phyloP scores from a whole-genome alignment of 2,329 filamentous ascomycete species.

The Fusarium metavorans region DNA sequence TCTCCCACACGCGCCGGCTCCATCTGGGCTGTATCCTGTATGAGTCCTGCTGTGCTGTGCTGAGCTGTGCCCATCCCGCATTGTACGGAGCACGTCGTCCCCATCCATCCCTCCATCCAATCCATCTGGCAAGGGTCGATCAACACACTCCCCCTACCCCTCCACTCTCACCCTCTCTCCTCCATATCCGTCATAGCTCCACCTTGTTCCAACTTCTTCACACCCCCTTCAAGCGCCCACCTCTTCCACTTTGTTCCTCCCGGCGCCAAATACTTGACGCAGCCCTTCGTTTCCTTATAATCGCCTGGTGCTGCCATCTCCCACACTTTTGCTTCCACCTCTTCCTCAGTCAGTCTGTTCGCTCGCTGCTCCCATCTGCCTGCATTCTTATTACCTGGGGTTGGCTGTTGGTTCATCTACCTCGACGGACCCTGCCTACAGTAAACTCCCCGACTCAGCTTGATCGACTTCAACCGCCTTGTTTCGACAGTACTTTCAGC shows the following conservation, averaged over 20 bases:
- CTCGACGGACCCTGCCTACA: constrained; percentile 23
- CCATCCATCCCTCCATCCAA: constrained; percentile 11
- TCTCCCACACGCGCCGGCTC: constrained; percentile 42
- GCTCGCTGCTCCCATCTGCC: constrained; percentile 42
- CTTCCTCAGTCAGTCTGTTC: constrained; percentile 45
- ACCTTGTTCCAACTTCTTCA: constrained; percentile 40
- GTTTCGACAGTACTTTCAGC: constrained; percentile 13
- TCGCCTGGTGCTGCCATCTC: constrained; percentile 41
- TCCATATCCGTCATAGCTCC: constrained; percentile 35
- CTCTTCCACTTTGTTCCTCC: constrained; percentile 38
- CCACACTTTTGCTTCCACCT: constrained; percentile 33
- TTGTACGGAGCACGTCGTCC: background rate
- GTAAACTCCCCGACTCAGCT: constrained; percentile 25
- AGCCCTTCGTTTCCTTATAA: constrained; percentile 45
- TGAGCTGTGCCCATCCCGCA: background rate
- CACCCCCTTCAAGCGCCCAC: constrained; percentile 45
- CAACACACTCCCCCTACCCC: constrained; percentile 35
- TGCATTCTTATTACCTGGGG: constrained; percentile 35
- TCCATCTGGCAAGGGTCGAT: constrained; percentile 30
- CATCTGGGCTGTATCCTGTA: constrained; percentile 26
- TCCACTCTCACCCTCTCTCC: constrained; percentile 23
- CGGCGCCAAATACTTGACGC: constrained; percentile 46
- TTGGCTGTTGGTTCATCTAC: constrained; percentile 39
- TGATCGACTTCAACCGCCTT: constrained; percentile 17
- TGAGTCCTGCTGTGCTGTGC: background rate